Evolutionary conservation across 192 early-diverging fungal genomes (phyloP).

Genomic region (Entrophospora sp.): DNA sequence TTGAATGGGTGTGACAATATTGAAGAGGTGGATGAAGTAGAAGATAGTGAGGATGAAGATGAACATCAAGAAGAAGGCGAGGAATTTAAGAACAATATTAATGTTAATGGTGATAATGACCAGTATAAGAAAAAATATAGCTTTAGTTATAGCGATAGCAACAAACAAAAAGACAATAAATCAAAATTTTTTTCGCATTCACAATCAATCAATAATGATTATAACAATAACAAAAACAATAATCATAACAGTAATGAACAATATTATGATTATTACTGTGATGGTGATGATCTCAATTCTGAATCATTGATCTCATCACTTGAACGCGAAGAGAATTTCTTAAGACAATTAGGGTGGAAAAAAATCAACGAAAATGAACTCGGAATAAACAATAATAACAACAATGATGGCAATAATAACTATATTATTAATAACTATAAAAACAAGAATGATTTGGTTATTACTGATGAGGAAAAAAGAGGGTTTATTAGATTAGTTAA

Average conservation of each 20-base stretch:
- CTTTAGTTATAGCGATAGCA: no score
- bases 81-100: background rate
- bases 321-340: slow-evolving; percentile 11
- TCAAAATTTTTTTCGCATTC: no score
- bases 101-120: background rate
- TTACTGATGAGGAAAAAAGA: slow-evolving; percentile 12
- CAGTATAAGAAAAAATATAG: no score
- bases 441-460: background rate
- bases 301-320: no score
- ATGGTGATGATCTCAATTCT: no score
- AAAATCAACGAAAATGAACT: background rate
- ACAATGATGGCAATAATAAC: background rate
- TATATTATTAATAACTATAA: no score
- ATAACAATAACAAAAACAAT: no score
- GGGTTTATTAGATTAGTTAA: slow-evolving; percentile 10
- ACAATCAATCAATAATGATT: no score
- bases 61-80: background rate
- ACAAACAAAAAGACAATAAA: background rate
- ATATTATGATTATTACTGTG: no score
- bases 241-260: no score
- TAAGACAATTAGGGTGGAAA: slow-evolving; percentile 12
- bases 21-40: slow-evolving; percentile 3
- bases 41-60: background rate
- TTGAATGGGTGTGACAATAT: background rate
- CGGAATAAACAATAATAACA: no score